A percentile compares a stretch with the other conserved stretches of the same genome.
These are phyloP conservation scores for Stachybotrys echinatus DNA, from an alignment of 2,329 filamentous ascomycete genomes.

Conservation along the genomic window DNA sequence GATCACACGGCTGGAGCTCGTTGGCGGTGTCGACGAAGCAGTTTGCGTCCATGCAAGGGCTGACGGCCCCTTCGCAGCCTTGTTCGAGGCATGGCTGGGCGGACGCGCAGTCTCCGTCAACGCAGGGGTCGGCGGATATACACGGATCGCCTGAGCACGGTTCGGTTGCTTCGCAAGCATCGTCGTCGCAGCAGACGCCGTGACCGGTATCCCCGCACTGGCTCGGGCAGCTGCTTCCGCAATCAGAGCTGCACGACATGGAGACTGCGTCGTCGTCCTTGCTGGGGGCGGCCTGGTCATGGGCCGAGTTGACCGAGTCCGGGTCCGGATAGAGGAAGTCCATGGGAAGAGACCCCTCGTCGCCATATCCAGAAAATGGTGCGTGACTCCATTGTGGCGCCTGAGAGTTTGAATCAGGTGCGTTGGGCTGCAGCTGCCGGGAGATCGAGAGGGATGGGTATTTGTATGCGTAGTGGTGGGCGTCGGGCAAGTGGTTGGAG, in stretches of 20 bases:
- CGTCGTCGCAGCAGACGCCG: slow-evolving; percentile 28
- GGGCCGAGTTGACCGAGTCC: too few relatives aligned
- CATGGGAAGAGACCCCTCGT: neutral
- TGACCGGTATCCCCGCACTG: slow-evolving; percentile 18
- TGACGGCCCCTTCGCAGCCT: slow-evolving; percentile 28
- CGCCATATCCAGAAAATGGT: neutral
- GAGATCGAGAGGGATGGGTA: neutral
- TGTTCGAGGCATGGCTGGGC: slow-evolving; percentile 5
- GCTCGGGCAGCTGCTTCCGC: slow-evolving; percentile 16
- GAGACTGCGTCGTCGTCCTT: slow-evolving; percentile 24
- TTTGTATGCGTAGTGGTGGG: neutral
- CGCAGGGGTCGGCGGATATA: neutral
- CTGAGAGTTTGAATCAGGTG: neutral
- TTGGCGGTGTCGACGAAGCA: slow-evolving; percentile 19
- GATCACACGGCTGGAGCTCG: neutral
- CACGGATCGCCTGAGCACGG: slow-evolving; percentile 15
- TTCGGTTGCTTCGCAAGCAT: slow-evolving; percentile 25
- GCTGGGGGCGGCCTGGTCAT: slow-evolving; percentile 12
- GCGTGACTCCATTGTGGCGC: neutral
- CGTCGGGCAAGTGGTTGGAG: neutral
- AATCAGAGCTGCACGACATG: slow-evolving; percentile 27
- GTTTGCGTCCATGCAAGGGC: slow-evolving; percentile 27
- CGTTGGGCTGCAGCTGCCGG: neutral
- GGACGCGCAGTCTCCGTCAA: slow-evolving; percentile 3
- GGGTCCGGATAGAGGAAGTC: too few relatives aligned